Evolutionary conservation across 371 early-diverging fungal genomes (phyloP), one percentile per base, ranked within the genome.

Genomic region (Lichtheimia hyalospora): DNA sequence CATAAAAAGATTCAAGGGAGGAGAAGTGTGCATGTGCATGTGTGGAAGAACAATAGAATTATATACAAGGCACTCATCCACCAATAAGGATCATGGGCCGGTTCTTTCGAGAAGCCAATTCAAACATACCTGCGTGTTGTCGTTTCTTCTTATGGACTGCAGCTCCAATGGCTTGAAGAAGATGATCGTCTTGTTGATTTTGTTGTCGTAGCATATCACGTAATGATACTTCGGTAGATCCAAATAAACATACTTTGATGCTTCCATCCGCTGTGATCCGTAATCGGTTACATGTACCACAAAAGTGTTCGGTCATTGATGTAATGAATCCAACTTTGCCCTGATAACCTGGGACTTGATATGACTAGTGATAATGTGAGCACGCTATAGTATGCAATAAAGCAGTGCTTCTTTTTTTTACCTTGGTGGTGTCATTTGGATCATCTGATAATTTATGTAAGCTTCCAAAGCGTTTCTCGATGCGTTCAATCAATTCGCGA

Each of bases 271-370:
- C 95, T n/a, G 94, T 87, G 41, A 97, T 83, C 3, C 97, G 87
- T 23, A 97, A 74, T 18, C 97, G 84, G 67, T 95, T 96, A 66
- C 97, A 97, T 0, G 94, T 92, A 6, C 89, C 84, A 72, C 96
- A 97, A 62, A 97, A 97, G 60, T 95, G 92, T 42, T 95, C 90
- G 20, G 95, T 92, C 97, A 97, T 97, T 3, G 95, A 95, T 1
- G 93, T 93, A 52, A 97, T 96, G 66, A 96, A 97, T 0, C 97
- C 97, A 66, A 97, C 84, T 70, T 87, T 86, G 10, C 96, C 96
- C 39, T 67, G 67, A 62, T 85, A 94, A 1, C 93, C 96, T 10
- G 87, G 86, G 18, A 96, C 82, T 50, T 75, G 60, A 56, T 91
- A 66, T 72, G 78, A 78, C 80, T 74, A 34, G 27, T 27, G 3